phyloP scores from a whole-genome alignment of 768 basidiomycete species.

The Boletus vermiculosoides region DNA sequence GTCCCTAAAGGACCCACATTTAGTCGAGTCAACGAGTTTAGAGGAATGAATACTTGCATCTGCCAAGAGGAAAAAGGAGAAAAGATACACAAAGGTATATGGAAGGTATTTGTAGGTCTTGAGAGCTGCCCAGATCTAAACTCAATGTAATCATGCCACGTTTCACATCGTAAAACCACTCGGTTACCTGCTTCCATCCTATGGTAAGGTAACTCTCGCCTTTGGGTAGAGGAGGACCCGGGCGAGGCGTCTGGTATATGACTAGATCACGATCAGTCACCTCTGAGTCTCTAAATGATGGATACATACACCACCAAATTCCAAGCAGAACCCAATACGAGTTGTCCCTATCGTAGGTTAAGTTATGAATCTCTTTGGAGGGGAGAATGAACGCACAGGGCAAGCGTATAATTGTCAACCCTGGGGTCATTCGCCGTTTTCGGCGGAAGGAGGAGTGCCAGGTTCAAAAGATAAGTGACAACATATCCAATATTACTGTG shows the following conservation, averaged over 20 bases:
- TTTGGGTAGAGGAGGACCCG: constrained; percentile 75
- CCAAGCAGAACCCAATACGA: constrained; percentile 76
- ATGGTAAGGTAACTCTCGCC: constrained; percentile 76
- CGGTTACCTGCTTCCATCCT: constrained; percentile 76
- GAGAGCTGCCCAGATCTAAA: constrained; percentile 71
- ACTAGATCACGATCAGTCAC: constrained; percentile 41
- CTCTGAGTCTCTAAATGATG: background rate
- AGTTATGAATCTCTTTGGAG: background rate
- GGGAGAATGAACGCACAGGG: constrained; percentile 49
- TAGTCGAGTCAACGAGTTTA: background rate
- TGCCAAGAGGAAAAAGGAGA: constrained; percentile 75
- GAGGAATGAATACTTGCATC: constrained; percentile 47
- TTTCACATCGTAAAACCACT: background rate
- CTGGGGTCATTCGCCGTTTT: constrained; percentile 45
- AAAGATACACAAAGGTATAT: constrained; percentile 78
- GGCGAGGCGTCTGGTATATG: constrained; percentile 81
- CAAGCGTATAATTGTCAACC: constrained; percentile 73
- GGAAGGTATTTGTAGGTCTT: constrained; percentile 78
- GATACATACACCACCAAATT: constrained; percentile 81
- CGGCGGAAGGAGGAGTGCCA: constrained; percentile 65
- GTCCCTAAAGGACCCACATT: constrained; percentile 45
- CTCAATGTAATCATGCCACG: constrained; percentile 1
- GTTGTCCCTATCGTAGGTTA: constrained; percentile 48
- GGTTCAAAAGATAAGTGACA: constrained; percentile 58
- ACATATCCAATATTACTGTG: constrained; percentile 80